A percentile compares a stretch with the other conserved stretches of the same genome.
These are phyloP conservation scores for Pterocarpus santalinus DNA, from an alignment of 306 rosid genomes.

Conservation along the genomic window DNA sequence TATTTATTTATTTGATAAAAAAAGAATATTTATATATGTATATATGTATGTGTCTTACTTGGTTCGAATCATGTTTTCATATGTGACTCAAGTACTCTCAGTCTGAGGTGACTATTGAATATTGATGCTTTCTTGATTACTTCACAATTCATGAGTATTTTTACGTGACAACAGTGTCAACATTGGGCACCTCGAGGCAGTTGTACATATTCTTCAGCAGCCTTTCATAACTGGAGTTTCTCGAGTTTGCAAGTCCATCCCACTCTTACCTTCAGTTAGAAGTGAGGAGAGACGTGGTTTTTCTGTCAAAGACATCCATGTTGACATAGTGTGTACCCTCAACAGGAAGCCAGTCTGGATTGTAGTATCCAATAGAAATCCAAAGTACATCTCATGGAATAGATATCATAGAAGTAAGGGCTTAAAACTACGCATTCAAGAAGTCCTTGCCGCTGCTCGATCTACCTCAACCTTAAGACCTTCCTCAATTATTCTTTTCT, in stretches of 20 bases:
- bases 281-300: conserved; percentile 35
- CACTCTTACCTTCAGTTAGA: conserved; percentile 53
- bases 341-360: conserved; percentile 86
- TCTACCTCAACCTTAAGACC: conserved; percentile 76
- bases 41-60: too few species aligned
- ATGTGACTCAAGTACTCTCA: background rate
- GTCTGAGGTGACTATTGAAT: background rate
- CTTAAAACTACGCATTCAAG: conserved; percentile 67
- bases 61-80: background rate
- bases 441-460: conserved; percentile 65
- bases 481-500: conserved; percentile 78
- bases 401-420: conserved; percentile 63
- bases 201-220: conserved; percentile 80
- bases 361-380: conserved; percentile 85
- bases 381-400: conserved; percentile 76
- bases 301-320: conserved; percentile 60
- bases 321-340: conserved; percentile 76
- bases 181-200: conserved; percentile 91
- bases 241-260: conserved; percentile 87
- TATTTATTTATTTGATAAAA: too few species aligned
- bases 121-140: conserved; percentile 8
- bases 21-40: too few species aligned
- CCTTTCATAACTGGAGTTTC: conserved; percentile 85
- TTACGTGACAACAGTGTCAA: conserved; percentile 63
- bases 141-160: conserved; percentile 17